A percentile compares a stretch with the other conserved stretches of the same genome.
Evolutionary conservation across 495 filamentous ascomycete species (phyloP).

Genomic region (Aspergillus sclerotioniger): DNA sequence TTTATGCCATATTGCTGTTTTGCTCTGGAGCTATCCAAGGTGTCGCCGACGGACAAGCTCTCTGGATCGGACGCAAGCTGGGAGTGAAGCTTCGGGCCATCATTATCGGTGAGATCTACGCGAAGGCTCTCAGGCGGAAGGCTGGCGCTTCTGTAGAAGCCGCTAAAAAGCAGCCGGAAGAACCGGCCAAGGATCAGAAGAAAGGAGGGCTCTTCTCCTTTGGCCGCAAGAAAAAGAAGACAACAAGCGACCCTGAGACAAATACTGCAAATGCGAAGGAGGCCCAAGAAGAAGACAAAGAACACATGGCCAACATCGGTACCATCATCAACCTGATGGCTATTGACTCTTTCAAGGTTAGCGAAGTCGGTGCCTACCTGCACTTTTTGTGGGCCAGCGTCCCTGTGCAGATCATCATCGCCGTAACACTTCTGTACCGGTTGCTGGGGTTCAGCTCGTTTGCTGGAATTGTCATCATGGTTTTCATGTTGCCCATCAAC

Average conservation of each 20-base stretch:
- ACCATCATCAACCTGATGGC: conserved; percentile 99
- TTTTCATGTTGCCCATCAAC: conserved; percentile 83
- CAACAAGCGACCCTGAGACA: conserved; percentile 29
- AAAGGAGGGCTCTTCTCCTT: conserved; percentile 51
- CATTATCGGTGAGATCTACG: conserved; percentile 96
- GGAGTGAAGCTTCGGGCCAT: conserved; percentile 91
- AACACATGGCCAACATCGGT: conserved; percentile 83
- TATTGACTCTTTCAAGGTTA: conserved; percentile 98
- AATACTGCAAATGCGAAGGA: conserved; percentile 37
- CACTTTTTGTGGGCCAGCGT: conserved; percentile 87
- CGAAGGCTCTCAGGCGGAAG: conserved; percentile 91
- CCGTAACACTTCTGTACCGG: conserved; percentile 72
- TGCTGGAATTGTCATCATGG: conserved; percentile 91
- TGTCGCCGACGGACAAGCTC: conserved; percentile 77
- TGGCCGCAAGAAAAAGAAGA: conserved; percentile 61
- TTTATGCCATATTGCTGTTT: conserved; percentile 89
- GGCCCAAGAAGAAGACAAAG: conserved; percentile 40
- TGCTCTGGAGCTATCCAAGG: conserved; percentile 75
- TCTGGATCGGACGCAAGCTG: conserved; percentile 91
- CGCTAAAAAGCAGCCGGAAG: conserved; percentile 42
- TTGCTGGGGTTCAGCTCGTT: conserved; percentile 93
- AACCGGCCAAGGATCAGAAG: conserved; percentile 36
- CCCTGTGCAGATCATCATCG: conserved; percentile 77
- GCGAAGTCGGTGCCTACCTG: conserved; percentile 86
- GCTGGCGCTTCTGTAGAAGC: conserved; percentile 69